phyloP scores from a whole-genome alignment of 1,139 yeast species.

The Pichia sp. region DNA sequence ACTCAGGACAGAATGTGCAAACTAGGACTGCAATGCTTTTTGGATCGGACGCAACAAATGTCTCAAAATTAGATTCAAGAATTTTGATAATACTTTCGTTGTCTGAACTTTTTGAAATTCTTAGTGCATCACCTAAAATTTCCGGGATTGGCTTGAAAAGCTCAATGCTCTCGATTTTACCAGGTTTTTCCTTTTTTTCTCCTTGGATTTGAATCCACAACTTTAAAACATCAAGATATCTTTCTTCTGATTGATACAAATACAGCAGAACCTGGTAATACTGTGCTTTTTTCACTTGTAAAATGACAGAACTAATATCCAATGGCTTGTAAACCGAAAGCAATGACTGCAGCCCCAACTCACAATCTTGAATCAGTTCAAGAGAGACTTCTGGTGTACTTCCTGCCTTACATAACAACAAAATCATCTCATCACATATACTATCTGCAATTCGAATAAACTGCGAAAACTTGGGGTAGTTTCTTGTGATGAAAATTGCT shows the following conservation, averaged over 20 bases:
- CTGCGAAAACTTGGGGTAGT: conserved; percentile 76
- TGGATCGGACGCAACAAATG: conserved; percentile 37
- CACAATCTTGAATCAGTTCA: conserved; percentile 55
- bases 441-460: conserved; percentile 67
- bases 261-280: conserved; percentile 57
- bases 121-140: conserved; percentile 42
- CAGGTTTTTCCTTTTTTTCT: conserved; percentile 6
- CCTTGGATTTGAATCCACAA: conserved; percentile 34
- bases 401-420: conserved; percentile 41
- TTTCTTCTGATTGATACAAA: conserved; percentile 52
- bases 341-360: conserved; percentile 66
- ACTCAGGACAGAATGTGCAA: conserved; percentile 36
- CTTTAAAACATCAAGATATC: conserved; percentile 47
- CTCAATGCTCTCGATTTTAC: neutral
- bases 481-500: conserved; percentile 68
- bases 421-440: conserved; percentile 45
- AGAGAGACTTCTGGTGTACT: conserved; percentile 6
- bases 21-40: conserved; percentile 39
- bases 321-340: conserved; percentile 60
- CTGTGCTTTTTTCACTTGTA: conserved; percentile 49
- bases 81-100: conserved; percentile 36
- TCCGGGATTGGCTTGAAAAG: conserved; percentile 26
- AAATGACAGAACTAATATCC: conserved; percentile 44
- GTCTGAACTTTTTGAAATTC: conserved; percentile 35
- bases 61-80: conserved; percentile 38